phyloP scores from a whole-genome alignment of 805 yeast genomes.

The Scheffersomyces amazonensis region DNA sequence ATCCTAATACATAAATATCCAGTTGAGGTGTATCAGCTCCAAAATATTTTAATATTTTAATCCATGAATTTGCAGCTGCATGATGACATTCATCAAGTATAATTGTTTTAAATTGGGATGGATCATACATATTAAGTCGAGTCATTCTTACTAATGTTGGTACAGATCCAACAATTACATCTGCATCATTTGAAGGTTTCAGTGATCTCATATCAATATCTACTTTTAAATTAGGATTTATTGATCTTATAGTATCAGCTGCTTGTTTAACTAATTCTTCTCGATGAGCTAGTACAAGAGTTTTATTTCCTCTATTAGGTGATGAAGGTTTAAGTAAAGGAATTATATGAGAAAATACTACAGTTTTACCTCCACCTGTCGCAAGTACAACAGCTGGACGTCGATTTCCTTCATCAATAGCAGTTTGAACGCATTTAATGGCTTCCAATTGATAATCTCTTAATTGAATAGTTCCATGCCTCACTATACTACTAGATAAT shows the following conservation, averaged over 20 bases:
- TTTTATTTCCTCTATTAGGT: conserved; percentile 29
- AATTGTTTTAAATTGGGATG: conserved; percentile 63
- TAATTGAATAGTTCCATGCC: conserved; percentile 9
- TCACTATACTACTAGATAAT: background rate
- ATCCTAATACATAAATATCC: conserved; percentile 66
- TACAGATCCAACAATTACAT: conserved; percentile 76
- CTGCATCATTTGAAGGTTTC: conserved; percentile 44
- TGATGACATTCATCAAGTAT: conserved; percentile 94
- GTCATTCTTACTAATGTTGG: conserved; percentile 51
- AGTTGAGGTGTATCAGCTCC: conserved; percentile 40
- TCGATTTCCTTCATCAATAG: conserved; percentile 43
- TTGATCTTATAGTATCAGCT: conserved; percentile 39
- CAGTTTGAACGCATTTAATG: conserved; percentile 49
- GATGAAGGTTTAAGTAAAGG: conserved; percentile 34
- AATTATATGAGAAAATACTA: conserved; percentile 63
- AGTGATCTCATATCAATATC: conserved; percentile 68
- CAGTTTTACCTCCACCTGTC: conserved; percentile 95
- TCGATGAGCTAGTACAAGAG: conserved; percentile 74
- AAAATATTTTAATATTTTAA: conserved; percentile 57
- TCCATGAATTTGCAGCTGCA: conserved; percentile 71
- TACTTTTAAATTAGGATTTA: conserved; percentile 51
- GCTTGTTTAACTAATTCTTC: conserved; percentile 79
- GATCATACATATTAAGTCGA: conserved; percentile 53
- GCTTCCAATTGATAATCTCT: conserved; percentile 71
- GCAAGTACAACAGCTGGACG: conserved; percentile 83